Percentiles rank a stretch among this genome's conserved stretches.
phyloP scores from a whole-genome alignment of 495 filamentous ascomycete species.

The Tuber borchii region DNA sequence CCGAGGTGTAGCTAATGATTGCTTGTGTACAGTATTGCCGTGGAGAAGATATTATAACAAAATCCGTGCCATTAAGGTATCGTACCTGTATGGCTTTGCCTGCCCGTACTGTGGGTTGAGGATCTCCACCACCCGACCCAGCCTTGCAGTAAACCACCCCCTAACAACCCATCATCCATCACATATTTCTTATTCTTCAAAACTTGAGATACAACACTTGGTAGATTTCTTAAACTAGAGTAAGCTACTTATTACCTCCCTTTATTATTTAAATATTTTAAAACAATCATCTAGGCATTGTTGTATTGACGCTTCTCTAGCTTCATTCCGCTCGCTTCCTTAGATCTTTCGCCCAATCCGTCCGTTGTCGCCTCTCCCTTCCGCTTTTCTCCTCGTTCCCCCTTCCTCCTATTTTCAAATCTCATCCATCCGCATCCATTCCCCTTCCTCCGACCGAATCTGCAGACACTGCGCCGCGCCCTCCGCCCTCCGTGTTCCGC shows the following conservation, averaged over 20 bases:
- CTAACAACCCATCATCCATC: background rate
- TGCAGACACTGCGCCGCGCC: background rate
- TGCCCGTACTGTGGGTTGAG: background rate
- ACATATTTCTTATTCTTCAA: background rate
- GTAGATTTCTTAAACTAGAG: background rate
- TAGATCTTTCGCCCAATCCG: background rate
- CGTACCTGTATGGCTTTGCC: background rate
- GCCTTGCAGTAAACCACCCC: background rate
- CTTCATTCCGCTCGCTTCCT: background rate
- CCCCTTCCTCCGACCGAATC: slow-evolving; percentile 21
- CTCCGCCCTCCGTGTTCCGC: background rate
- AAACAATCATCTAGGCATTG: background rate
- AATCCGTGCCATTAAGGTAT: no score
- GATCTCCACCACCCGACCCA: background rate
- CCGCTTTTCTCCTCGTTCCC: slow-evolving; percentile 4
- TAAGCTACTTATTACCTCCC: background rate
- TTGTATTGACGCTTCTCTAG: background rate
- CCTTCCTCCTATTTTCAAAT: slow-evolving; percentile 9
- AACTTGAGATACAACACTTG: background rate
- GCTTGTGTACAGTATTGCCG: no score
- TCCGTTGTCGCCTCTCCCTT: slow-evolving; percentile 3
- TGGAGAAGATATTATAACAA: background rate
- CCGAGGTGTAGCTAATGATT: background rate
- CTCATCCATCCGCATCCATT: slow-evolving; percentile 4
- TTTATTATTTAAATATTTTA: background rate